These are phyloP conservation scores for Sugiyamaella xylanicola DNA, from an alignment of 1,139 yeast genomes.

Conservation along the genomic window DNA sequence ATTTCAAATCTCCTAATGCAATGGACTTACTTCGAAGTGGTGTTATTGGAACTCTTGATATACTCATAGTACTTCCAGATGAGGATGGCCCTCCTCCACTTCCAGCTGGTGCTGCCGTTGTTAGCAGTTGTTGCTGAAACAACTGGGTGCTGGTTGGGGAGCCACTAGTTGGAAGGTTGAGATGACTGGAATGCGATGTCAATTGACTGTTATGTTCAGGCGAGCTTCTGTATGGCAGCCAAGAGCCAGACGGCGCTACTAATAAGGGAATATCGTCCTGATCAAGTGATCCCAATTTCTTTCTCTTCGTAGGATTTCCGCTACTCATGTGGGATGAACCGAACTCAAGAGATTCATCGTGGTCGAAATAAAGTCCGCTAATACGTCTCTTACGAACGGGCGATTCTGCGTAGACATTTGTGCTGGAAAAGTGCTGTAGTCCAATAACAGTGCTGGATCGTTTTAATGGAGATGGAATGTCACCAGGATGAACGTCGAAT, in stretches of 20 bases:
- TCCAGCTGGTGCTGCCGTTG: neutral
- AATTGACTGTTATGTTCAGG: neutral
- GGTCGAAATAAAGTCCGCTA: conserved; percentile 21
- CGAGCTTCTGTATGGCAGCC: conserved; percentile 8
- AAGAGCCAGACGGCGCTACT: conserved; percentile 23
- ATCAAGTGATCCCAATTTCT: conserved; percentile 17
- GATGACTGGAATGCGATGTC: too few relatives aligned
- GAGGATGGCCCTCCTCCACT: neutral
- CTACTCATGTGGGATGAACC: neutral
- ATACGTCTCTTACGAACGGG: conserved; percentile 27
- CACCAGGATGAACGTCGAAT: conserved; percentile 9
- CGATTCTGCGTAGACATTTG: conserved; percentile 29
- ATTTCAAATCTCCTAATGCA: conserved; percentile 26
- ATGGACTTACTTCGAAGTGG: conserved; percentile 24
- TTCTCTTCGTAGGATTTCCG: neutral
- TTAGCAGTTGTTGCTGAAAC: conserved; percentile 1
- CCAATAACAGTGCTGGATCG: conserved; percentile 45
- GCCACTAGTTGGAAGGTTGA: neutral
- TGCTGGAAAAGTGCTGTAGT: conserved; percentile 36
- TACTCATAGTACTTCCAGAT: neutral
- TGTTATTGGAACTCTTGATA: conserved; percentile 11
- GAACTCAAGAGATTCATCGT: conserved; percentile 24
- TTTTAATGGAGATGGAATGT: conserved; percentile 34
- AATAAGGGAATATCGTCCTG: conserved; percentile 24
- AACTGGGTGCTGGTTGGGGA: neutral